Evolutionary conservation across 2,329 filamentous ascomycete genomes (phyloP).

Genomic region (Microdochium bolleyi): DNA sequence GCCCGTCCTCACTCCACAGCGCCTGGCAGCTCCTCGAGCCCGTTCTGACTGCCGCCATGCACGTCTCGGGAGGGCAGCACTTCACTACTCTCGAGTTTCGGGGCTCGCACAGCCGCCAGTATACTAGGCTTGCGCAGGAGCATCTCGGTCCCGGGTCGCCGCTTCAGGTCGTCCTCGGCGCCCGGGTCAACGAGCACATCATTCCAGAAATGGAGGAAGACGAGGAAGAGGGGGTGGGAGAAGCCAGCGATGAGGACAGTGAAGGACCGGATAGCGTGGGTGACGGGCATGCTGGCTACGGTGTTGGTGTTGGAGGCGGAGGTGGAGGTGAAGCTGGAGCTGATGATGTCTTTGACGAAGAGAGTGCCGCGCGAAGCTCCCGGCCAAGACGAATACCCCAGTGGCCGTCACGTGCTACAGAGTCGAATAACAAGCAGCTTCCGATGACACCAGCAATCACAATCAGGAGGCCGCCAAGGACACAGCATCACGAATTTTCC

Average conservation of each 20-base stretch:
- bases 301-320: too few relatives aligned
- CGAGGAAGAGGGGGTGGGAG: too few relatives aligned
- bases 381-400: too few relatives aligned
- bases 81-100: background rate
- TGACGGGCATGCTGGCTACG: too few relatives aligned
- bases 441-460: background rate
- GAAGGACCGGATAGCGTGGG: background rate
- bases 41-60: background rate
- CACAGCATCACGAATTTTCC: too few relatives aligned
- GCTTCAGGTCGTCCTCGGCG: background rate
- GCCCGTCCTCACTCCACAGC: background rate
- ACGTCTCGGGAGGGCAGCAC: background rate
- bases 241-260: too few relatives aligned
- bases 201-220: background rate
- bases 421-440: too few relatives aligned
- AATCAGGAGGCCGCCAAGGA: background rate
- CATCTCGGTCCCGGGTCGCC: background rate
- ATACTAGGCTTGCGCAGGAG: background rate
- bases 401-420: too few relatives aligned
- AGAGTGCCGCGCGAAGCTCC: too few relatives aligned
- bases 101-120: background rate
- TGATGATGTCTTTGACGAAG: too few relatives aligned
- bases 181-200: background rate
- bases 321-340: too few relatives aligned
- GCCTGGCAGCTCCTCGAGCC: background rate